These are phyloP conservation scores for Hortiboletus campestris DNA, from an alignment of 768 basidiomycete genomes.

Conservation along the genomic window DNA sequence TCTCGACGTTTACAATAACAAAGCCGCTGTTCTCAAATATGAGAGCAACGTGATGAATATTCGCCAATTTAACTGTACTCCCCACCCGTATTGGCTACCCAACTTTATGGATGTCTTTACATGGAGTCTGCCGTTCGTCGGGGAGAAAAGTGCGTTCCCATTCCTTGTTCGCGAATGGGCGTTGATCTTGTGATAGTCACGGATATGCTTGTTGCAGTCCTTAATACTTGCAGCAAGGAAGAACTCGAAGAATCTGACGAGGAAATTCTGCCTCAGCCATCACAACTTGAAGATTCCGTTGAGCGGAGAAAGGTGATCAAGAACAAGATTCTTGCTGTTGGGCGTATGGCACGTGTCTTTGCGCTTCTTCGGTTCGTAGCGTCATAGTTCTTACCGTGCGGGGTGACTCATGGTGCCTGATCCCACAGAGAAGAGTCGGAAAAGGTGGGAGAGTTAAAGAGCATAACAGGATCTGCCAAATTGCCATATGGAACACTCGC, in stretches of 20 bases:
- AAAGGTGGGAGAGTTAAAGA: conserved; percentile 95
- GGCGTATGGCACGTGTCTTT: conserved; percentile 94
- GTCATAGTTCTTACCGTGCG: neutral
- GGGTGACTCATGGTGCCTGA: neutral
- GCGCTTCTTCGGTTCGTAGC: conserved; percentile 86
- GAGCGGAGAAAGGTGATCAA: conserved; percentile 92
- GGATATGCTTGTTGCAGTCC: conserved; percentile 96
- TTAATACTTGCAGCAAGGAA: conserved; percentile 94
- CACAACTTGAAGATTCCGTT: conserved; percentile 44
- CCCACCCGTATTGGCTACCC: conserved; percentile 96
- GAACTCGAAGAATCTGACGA: conserved; percentile 83
- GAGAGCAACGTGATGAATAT: conserved; percentile 99
- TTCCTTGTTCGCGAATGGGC: neutral
- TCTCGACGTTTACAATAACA: conserved; percentile 98
- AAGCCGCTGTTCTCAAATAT: conserved; percentile 98
- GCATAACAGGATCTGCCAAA: conserved; percentile 71
- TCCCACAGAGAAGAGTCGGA: conserved; percentile 89
- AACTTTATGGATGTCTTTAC: conserved; percentile 99
- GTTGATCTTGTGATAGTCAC: conserved; percentile 61
- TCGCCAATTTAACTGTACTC: conserved; percentile 94
- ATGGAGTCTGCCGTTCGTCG: conserved; percentile 97
- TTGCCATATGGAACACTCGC: conserved; percentile 84
- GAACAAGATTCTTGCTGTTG: conserved; percentile 98
- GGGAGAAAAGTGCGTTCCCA: conserved; percentile 78
- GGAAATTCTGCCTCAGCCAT: conserved; percentile 37